Conservation (phyloP, 2,329 filamentous ascomycete genomes). For the Calonectria pseudoreteaudii region DNA sequence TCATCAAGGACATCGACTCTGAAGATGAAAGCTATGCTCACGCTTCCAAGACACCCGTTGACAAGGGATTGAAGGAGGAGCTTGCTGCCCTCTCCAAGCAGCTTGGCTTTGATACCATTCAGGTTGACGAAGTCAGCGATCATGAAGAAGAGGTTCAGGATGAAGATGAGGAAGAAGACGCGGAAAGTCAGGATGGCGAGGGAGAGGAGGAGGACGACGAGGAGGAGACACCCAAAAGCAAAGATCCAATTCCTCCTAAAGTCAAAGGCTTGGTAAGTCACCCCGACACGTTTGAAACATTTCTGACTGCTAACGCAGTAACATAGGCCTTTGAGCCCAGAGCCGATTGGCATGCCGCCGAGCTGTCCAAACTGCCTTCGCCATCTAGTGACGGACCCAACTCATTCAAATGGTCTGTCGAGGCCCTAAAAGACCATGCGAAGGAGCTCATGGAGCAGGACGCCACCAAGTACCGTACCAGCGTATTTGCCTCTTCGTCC, state of each 20-base stretch:
- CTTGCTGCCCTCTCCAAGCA: conserved; percentile 54
- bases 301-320: conserved; percentile 50
- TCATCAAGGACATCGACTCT: conserved; percentile 66
- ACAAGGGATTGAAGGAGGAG: conserved; percentile 54
- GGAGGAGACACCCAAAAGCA: conserved; percentile 43
- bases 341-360: conserved; percentile 67
- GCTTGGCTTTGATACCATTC: conserved; percentile 51
- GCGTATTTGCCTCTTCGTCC: conserved; percentile 83
- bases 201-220: conserved; percentile 46
- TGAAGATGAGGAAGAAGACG: conserved; percentile 49
- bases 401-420: conserved; percentile 57
- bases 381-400: conserved; percentile 59
- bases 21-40: conserved; percentile 52
- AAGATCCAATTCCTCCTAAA: conserved; percentile 46
- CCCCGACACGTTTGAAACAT: conserved; percentile 17
- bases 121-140: conserved; percentile 51
- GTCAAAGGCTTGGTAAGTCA: conserved; percentile 51
- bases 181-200: conserved; percentile 48
- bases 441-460: conserved; percentile 82
- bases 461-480: conserved; percentile 78
- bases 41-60: conserved; percentile 49
- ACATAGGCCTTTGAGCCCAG: conserved; percentile 67
- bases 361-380: conserved; percentile 56
- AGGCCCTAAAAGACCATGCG: conserved; percentile 75
- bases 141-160: conserved; percentile 51